Percentiles rank a stretch among this genome's conserved stretches.
Conservation (phyloP, 306 rosid species). For the Castanopsis chinensis region DNA sequence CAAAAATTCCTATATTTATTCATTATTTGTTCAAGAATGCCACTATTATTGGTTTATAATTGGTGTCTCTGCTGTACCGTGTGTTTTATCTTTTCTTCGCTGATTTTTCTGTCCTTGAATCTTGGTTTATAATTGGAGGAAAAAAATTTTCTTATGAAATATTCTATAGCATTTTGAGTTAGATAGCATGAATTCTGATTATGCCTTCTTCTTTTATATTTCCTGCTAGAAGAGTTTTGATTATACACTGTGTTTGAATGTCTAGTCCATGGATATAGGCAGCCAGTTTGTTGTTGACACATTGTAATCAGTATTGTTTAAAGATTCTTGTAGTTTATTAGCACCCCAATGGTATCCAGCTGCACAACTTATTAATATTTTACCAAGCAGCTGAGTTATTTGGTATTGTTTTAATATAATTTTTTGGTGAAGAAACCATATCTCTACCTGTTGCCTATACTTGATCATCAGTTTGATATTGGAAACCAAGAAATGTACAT, state of each 20-base stretch:
- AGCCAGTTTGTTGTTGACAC: background rate
- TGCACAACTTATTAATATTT: background rate
- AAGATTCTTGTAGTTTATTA: background rate
- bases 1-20: background rate
- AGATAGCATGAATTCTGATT: background rate
- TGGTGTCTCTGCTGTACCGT: background rate
- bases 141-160: background rate
- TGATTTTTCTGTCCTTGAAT: background rate
- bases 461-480: slow-evolving; percentile 6
- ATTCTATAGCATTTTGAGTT: background rate
- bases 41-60: background rate
- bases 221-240: too few relatives aligned
- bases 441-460: background rate
- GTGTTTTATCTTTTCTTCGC: too few relatives aligned
- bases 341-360: background rate
- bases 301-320: background rate
- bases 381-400: background rate
- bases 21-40: background rate
- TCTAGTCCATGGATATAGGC: background rate
- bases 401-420: background rate
- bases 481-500: background rate
- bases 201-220: background rate
- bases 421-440: background rate
- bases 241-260: background rate
- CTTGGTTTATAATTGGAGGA: background rate